Evolutionary conservation across 352 stramenopile genomes (phyloP).

Genomic region (Phytophthora sp.): DNA sequence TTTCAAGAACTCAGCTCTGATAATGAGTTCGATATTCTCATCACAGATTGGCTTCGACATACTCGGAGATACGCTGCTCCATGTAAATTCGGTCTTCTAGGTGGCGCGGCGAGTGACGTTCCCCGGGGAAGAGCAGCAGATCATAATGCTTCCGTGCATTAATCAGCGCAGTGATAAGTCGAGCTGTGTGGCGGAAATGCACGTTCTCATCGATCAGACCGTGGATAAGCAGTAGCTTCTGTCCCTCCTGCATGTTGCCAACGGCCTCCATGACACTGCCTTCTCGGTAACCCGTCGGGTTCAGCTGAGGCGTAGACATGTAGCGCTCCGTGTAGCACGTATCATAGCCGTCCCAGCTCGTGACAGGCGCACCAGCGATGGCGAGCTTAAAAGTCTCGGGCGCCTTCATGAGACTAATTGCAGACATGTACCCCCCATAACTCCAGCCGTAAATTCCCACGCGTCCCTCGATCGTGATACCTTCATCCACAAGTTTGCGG

Average conservation of each 20-base stretch:
- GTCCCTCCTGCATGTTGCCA: slow-evolving; percentile 84
- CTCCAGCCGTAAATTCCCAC: slow-evolving; percentile 98
- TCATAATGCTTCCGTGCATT: slow-evolving; percentile 95
- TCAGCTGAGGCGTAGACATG: slow-evolving; percentile 95
- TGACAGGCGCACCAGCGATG: slow-evolving; percentile 96
- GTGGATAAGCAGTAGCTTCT: slow-evolving; percentile 96
- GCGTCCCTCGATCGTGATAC: slow-evolving; percentile 87
- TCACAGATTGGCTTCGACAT: slow-evolving; percentile 82
- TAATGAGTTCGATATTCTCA: slow-evolving; percentile 22
- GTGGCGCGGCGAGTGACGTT: slow-evolving; percentile 95
- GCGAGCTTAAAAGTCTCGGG: slow-evolving; percentile 96
- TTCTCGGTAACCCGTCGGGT: slow-evolving; percentile 91
- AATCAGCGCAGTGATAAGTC: slow-evolving; percentile 97
- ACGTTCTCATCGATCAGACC: slow-evolving; percentile 99
- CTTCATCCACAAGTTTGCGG: slow-evolving; percentile 79
- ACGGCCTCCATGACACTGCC: slow-evolving; percentile 94
- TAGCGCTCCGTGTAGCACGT: slow-evolving; percentile 99
- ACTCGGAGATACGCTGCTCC: slow-evolving; percentile 94
- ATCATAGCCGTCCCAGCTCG: slow-evolving; percentile 98
- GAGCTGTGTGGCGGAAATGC: slow-evolving; percentile 97
- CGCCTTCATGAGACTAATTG: slow-evolving; percentile 96
- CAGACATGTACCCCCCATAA: slow-evolving; percentile 98
- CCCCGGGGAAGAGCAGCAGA: slow-evolving; percentile 95
- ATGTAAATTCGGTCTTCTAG: slow-evolving; percentile 95
- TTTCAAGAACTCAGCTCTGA: too few relatives aligned